phyloP scores from a whole-genome alignment of 73 alveolate genomes.

The Stentor roeselii region DNA sequence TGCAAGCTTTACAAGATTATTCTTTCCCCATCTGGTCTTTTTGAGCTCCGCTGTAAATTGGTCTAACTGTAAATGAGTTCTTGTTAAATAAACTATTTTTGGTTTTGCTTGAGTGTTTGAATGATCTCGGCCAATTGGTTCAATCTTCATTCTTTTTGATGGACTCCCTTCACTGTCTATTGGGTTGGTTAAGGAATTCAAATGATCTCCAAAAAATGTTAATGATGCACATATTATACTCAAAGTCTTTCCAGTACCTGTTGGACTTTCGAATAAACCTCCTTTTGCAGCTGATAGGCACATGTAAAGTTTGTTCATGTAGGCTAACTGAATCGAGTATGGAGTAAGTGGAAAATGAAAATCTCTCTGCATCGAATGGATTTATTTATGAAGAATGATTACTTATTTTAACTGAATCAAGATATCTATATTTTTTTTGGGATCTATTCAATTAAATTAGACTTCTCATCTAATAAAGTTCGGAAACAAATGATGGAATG shows the following conservation, averaged over 20 bases:
- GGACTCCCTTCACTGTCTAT: conserved; percentile 41
- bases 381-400: too few species aligned
- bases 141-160: conserved; percentile 24
- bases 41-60: background rate
- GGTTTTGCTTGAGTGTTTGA: background rate
- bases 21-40: background rate
- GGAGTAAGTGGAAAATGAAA: conserved; percentile 63
- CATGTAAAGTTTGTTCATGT: conserved; percentile 49
- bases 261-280: conserved; percentile 83
- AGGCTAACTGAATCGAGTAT: conserved; percentile 47
- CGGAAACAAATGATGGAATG: too few species aligned
- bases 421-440: too few species aligned
- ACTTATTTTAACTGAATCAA: too few species aligned
- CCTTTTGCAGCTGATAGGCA: conserved; percentile 29
- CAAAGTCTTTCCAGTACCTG: conserved; percentile 97
- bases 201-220: background rate
- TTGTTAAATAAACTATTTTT: too few species aligned
- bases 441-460: too few species aligned
- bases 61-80: background rate
- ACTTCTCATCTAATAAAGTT: too few species aligned
- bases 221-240: conserved; percentile 84
- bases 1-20: background rate
- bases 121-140: background rate
- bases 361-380: background rate
- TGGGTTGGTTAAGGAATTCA: background rate